Evolutionary conservation across 1,284 basidiomycete species (phyloP).

Genomic region (Sporisorium sorghi): DNA sequence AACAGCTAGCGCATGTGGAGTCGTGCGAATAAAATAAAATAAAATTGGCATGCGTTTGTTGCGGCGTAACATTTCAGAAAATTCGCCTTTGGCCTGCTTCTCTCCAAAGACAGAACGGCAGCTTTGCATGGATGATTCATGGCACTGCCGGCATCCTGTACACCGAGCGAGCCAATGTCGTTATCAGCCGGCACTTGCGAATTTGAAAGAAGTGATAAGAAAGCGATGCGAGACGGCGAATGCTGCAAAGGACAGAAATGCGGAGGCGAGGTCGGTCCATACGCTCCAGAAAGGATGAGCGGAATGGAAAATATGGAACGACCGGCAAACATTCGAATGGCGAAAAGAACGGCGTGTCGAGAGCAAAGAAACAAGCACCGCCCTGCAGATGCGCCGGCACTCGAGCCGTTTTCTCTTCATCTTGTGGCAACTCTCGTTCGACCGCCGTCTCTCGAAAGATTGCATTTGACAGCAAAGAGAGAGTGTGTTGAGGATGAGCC

Average conservation of each 20-base stretch:
- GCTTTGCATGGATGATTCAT: not conserved
- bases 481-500: not conserved
- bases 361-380: too few relatives aligned
- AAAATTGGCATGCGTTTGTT: too few relatives aligned
- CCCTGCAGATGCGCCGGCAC: too few relatives aligned
- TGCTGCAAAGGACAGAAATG: not conserved
- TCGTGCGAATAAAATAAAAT: slow-evolving; percentile 21
- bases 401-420: not conserved
- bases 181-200: too few relatives aligned
- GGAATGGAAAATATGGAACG: slow-evolving; percentile 46
- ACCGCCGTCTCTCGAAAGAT: not conserved
- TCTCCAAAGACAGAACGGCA: not conserved
- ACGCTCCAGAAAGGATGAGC: slow-evolving; percentile 43
- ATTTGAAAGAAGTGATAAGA: not conserved
- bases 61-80: not conserved
- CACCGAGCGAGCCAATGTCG: too few relatives aligned
- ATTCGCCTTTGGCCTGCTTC: not conserved
- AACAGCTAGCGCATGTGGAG: slow-evolving; percentile 24
- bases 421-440: not conserved
- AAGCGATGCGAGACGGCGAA: slow-evolving; percentile 8
- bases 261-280: slow-evolving; percentile 22
- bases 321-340: slow-evolving; percentile 29
- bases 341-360: slow-evolving; percentile 1
- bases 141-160: too few relatives aligned
- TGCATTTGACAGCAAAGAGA: too few relatives aligned